A percentile compares a stretch with the other conserved stretches of the same genome.
phyloP scores from a whole-genome alignment of 345 rosid species.

The Euclidium syriacum region DNA sequence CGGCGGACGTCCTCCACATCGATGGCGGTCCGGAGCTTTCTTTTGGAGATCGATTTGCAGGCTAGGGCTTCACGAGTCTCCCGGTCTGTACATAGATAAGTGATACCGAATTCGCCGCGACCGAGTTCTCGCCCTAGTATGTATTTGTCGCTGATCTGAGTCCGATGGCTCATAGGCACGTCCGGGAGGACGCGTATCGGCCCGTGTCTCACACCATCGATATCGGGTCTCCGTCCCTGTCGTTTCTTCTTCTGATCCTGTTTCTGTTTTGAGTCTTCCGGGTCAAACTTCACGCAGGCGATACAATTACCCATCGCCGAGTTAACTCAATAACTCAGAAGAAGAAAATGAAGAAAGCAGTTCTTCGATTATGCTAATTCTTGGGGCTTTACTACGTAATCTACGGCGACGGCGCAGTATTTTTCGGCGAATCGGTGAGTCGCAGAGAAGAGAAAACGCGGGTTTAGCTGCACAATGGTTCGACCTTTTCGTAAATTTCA shows the following conservation, averaged over 20 bases:
- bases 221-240: constrained; percentile 34
- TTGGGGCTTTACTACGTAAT: background rate
- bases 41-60: constrained; percentile 86
- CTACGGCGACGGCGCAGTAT: background rate
- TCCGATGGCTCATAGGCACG: constrained; percentile 56
- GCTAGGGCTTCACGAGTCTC: constrained; percentile 75
- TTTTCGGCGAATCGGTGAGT: constrained; percentile 13
- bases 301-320: constrained; percentile 79
- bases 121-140: constrained; percentile 85
- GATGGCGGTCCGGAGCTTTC: constrained; percentile 80
- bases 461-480: constrained; percentile 40
- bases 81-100: constrained; percentile 83
- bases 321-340: background rate
- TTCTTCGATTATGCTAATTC: background rate
- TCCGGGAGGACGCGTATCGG: constrained; percentile 76
- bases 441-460: constrained; percentile 47
- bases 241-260: constrained; percentile 27
- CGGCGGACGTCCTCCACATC: constrained; percentile 91
- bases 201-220: constrained; percentile 39
- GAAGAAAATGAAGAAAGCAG: background rate
- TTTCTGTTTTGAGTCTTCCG: constrained; percentile 29
- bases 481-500: constrained; percentile 34
- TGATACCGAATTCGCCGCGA: constrained; percentile 92
- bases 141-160: constrained; percentile 84
- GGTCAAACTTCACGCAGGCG: constrained; percentile 62